Conservation (phyloP, 345 rosid species). For the Pseudoturritis turrita region DNA sequence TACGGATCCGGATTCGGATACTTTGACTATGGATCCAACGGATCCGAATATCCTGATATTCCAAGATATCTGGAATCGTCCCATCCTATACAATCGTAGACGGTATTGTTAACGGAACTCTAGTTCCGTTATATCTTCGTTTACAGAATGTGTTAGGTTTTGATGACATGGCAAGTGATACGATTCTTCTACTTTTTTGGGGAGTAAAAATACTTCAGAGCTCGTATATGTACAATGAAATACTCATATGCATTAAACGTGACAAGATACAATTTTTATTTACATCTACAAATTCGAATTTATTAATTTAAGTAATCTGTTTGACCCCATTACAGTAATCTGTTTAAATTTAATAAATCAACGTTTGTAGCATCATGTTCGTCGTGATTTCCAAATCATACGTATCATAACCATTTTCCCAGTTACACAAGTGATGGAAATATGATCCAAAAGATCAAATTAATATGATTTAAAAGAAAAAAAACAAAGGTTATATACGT, state of each 20-base stretch:
- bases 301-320: not conserved
- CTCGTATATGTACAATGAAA: too few relatives aligned
- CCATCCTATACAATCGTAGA: too few relatives aligned
- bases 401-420: not conserved
- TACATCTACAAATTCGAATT: not conserved
- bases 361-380: not conserved
- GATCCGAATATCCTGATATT: too few relatives aligned
- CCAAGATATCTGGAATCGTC: too few relatives aligned
- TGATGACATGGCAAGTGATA: not conserved
- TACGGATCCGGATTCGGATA: too few relatives aligned
- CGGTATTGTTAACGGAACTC: constrained; percentile 5
- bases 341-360: not conserved
- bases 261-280: too few relatives aligned
- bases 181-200: not conserved
- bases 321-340: not conserved
- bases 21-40: too few relatives aligned
- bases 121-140: not conserved
- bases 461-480: too few relatives aligned
- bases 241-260: not conserved
- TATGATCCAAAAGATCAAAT: too few relatives aligned
- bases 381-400: not conserved
- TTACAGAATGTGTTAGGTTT: not conserved
- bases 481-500: too few relatives aligned
- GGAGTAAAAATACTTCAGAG: too few relatives aligned
- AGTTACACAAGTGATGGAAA: not conserved